Evolutionary conservation across 2,329 filamentous ascomycete genomes (phyloP), one percentile per base, ranked within the genome.

Genomic region (Colletotrichum musae): DNA sequence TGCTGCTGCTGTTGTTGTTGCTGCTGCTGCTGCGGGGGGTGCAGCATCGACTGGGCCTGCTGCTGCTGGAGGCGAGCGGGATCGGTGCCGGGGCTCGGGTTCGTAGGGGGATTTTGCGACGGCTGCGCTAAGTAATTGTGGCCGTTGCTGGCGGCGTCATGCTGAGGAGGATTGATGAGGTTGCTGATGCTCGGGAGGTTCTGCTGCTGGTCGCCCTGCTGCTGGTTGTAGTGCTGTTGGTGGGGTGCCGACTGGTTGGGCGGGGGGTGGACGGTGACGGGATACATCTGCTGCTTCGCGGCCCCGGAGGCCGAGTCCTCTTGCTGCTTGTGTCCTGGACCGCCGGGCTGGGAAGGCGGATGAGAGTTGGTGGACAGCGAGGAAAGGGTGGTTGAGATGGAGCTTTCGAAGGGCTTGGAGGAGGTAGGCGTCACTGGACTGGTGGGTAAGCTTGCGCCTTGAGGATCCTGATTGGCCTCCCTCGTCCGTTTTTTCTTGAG

Each of bases 401-500:
- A 69, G 74, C 73, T 63, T 72, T 84, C 83, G 79, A 87, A 88
- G 70, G 82, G 83, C 80, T 82, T 87, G 72, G 83, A 84, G 63
- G 84, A 84, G 72, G 86, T 86, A 70, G 89, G 87, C 70, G 90
- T 91, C 75, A 90, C 84, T 70, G 89, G 88, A 77, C 89, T 91
- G 73, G 86, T 87, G 74, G 89, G 87, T 80, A 92, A 88, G 78
- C 88, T 92, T 74, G 87, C 86, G 77, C 90, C 86, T 77, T 91
- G 89, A 75, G 87, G 88, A 80, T 93, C 91, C 80, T 89, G 87
- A 79, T 91, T 89, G 79, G 91, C 93, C 86, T 98, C 94, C 90
- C 94, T 97, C 85, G 94, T 97, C 89, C 94, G 92, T 89, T 97
- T 97, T 90, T 97, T 98, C 89, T 98, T 98, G 80, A 98, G 90